Base-by-base conservation (phyloP, 2,329 filamentous ascomycete species). In the Cercospora sp. region DNA sequence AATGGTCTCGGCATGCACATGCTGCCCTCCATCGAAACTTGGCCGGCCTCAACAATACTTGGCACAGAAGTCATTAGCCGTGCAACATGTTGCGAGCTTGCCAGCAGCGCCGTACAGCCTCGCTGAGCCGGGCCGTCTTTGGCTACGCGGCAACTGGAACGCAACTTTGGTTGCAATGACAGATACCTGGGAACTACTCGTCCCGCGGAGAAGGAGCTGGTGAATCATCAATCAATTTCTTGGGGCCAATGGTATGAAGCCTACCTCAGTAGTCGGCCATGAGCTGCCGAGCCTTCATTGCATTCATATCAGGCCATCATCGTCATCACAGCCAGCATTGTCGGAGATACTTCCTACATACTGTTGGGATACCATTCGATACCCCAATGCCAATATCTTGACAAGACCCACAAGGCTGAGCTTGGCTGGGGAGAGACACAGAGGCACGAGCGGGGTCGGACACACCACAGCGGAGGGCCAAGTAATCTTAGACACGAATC, bases 391-490 rank as follows among this genome's bases (percentile, higher is more conserved):
- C 48, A 26, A 55, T 55, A 20, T 60, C 58, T 23, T 60, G 30
- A n/a, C 31, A 6, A 26, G 58, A 20, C 55, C 58, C 58, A 28
- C 58, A 60, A 42, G 58, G 58, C 58, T 60, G 58, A 60, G 58
- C 58, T 60, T 60, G 58, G 58, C 58, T 60, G n/a, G 13, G n/a
- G 58, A 60, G 31, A 40, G 3, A 23, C 33, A n/a, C 48, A 55
- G 48, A 12, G 48, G 48, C 48, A 55, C 48, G 20, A 55, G 48
- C 48, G 48, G 48, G 48, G 48, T 55, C 23, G 23, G 5, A 48
- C n/a, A 48, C 42, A 20, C 12, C 12, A 53, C 10, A 26, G 48
- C 36, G 26, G 51, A 10, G 1, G 60, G 60, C 60, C 40, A 48
- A 28, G 55, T 55, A 20, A 20, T 53, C 51, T 1, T n/a, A 42